Conservation (phyloP, 805 yeast species). For the Metschnikowia bowlesiae region DNA sequence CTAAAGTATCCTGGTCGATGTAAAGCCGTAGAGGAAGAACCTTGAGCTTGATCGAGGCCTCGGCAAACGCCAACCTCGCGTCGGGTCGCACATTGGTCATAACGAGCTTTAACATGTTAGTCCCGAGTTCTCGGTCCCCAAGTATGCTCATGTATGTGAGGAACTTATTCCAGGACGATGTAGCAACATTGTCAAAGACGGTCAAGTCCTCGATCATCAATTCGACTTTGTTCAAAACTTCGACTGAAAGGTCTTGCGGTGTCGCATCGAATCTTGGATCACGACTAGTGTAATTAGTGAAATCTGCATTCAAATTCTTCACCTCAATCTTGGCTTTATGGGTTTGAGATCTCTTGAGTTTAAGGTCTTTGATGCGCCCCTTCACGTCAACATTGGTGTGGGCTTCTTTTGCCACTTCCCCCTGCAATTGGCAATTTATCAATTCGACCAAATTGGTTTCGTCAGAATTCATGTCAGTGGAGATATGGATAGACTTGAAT, state of each 20-base stretch:
- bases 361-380: slow-evolving; percentile 41
- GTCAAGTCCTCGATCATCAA: slow-evolving; percentile 52
- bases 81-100: slow-evolving; percentile 64
- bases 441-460: slow-evolving; percentile 44
- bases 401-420: slow-evolving; percentile 15
- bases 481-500: slow-evolving; percentile 76
- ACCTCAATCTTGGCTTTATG: slow-evolving; percentile 59
- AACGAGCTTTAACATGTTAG: slow-evolving; percentile 53
- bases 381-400: slow-evolving; percentile 28
- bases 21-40: slow-evolving; percentile 76
- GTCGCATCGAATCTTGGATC: slow-evolving; percentile 41
- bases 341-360: slow-evolving; percentile 57
- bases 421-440: slow-evolving; percentile 46
- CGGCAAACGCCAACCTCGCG: slow-evolving; percentile 60
- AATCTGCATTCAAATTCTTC: slow-evolving; percentile 46
- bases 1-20: slow-evolving; percentile 91
- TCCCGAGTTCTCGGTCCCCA: slow-evolving; percentile 67
- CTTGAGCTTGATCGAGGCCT: slow-evolving; percentile 48
- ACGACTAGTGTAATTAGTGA: slow-evolving; percentile 42
- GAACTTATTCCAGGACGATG: slow-evolving; percentile 90
- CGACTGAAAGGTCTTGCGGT: slow-evolving; percentile 32
- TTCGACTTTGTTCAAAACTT: slow-evolving; percentile 45
- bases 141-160: slow-evolving; percentile 63
- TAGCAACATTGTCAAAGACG: slow-evolving; percentile 70
- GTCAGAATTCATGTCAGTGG: slow-evolving; percentile 46